These are phyloP conservation scores for Daldinia concentrica DNA, from an alignment of 495 filamentous ascomycete genomes.

Conservation along the genomic window DNA sequence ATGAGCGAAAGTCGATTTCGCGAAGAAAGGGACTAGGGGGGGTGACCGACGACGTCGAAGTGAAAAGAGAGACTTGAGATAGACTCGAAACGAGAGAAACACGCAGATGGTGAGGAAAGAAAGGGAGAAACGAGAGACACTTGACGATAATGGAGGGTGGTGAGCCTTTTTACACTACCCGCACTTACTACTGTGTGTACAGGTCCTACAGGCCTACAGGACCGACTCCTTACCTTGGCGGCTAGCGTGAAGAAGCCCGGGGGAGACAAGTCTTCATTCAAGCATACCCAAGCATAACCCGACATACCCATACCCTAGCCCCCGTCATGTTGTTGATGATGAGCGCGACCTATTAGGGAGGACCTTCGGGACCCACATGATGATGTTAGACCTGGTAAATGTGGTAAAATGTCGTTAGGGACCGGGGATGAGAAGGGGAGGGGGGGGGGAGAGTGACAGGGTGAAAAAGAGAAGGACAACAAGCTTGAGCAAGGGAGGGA, in stretches of 20 bases:
- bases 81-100: slow-evolving; percentile 40
- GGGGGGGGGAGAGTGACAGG: slow-evolving; percentile 10
- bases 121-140: slow-evolving; percentile 34
- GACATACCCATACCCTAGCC: slow-evolving; percentile 13
- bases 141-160: slow-evolving; percentile 30
- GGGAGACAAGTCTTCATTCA: slow-evolving; percentile 14
- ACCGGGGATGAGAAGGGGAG: slow-evolving; percentile 20
- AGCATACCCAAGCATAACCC: not conserved
- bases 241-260: slow-evolving; percentile 24
- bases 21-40: slow-evolving; percentile 40
- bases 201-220: slow-evolving; percentile 16
- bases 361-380: slow-evolving; percentile 35
- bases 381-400: slow-evolving; percentile 36
- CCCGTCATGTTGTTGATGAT: slow-evolving; percentile 34
- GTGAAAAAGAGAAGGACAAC: slow-evolving; percentile 4
- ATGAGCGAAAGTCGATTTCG: slow-evolving; percentile 62
- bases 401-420: slow-evolving; percentile 32
- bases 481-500: not conserved
- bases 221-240: slow-evolving; percentile 36
- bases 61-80: slow-evolving; percentile 49
- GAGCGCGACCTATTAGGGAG: slow-evolving; percentile 29
- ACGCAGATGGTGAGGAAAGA: slow-evolving; percentile 38
- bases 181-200: not conserved
- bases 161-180: slow-evolving; percentile 36
- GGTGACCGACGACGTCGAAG: slow-evolving; percentile 44